Percentiles rank a stretch among this genome's conserved stretches.
These are phyloP conservation scores for Dipodascus geniculatus DNA, from an alignment of 805 yeast species.

Conservation along the genomic window DNA sequence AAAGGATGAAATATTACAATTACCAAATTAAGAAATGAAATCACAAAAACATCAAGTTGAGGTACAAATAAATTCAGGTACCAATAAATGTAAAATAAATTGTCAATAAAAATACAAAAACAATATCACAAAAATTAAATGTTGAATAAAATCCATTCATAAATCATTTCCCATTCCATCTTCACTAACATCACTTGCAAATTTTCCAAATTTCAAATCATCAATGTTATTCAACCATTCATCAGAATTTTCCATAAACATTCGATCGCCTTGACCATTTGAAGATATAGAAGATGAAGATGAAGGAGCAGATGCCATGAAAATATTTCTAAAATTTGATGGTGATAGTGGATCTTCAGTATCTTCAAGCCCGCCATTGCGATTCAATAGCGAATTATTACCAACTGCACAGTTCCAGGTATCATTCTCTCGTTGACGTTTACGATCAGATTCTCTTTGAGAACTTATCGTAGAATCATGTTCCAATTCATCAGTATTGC, in stretches of 20 bases:
- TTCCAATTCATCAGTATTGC: too few species aligned
- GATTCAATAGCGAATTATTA: neutral
- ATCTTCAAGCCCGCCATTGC: neutral
- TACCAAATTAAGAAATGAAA: too few species aligned
- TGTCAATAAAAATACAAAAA: too few species aligned
- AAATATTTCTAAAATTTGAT: neutral
- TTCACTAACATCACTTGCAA: neutral
- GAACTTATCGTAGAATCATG: too few species aligned
- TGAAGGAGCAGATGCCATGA: neutral
- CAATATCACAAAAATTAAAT: neutral
- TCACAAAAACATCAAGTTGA: neutral
- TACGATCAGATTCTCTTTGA: too few species aligned
- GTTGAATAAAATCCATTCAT: neutral
- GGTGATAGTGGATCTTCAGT: neutral
- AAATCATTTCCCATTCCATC: neutral
- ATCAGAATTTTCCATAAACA: slow-evolving; percentile 1
- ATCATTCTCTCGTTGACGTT: neutral
- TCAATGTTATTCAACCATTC: neutral
- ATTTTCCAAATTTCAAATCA: neutral
- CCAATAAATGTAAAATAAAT: too few species aligned
- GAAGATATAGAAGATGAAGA: neutral
- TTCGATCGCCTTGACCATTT: neutral
- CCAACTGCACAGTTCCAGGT: neutral
- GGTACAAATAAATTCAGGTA: too few species aligned
- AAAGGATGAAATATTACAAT: too few species aligned